phyloP scores from a whole-genome alignment of 441 rosid species.

The Erodium moschatum region DNA sequence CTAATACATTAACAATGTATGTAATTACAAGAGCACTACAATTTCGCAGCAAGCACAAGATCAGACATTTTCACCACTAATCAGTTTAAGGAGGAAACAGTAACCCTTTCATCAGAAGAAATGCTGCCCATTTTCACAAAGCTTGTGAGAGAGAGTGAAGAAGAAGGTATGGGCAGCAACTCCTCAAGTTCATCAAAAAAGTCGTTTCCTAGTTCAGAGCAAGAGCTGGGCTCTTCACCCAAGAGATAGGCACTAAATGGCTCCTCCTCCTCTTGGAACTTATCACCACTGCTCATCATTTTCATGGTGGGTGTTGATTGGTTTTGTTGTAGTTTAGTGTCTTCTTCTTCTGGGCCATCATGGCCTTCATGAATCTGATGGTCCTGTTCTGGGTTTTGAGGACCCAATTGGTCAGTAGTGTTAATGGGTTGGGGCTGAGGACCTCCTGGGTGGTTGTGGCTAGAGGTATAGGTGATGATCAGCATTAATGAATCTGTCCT shows the following conservation, averaged over 20 bases:
- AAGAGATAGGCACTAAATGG: slow-evolving; percentile 25
- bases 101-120: slow-evolving; percentile 53
- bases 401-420: slow-evolving; percentile 8
- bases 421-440: slow-evolving; percentile 22
- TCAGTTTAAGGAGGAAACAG: slow-evolving; percentile 42
- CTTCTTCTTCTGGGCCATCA: neutral
- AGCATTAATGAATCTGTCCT: slow-evolving; percentile 56
- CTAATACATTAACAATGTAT: too few species aligned
- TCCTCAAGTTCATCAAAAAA: slow-evolving; percentile 71
- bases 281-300: slow-evolving; percentile 17
- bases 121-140: slow-evolving; percentile 33
- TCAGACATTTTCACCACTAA: slow-evolving; percentile 7
- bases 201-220: slow-evolving; percentile 43
- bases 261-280: slow-evolving; percentile 34
- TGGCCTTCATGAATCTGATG: neutral
- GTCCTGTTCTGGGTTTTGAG: slow-evolving; percentile 12
- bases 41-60: slow-evolving; percentile 18
- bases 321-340: neutral
- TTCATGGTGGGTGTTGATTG: slow-evolving; percentile 5
- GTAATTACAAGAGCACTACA: slow-evolving; percentile 15
- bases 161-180: slow-evolving; percentile 33
- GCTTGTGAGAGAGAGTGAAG: slow-evolving; percentile 30
- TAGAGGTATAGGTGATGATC: slow-evolving; percentile 53
- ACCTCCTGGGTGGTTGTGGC: slow-evolving; percentile 50
- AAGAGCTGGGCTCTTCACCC: slow-evolving; percentile 41